A percentile compares a stretch with the other conserved stretches of the same genome.
Evolutionary conservation across 768 basidiomycete genomes (phyloP).

Genomic region (Sistotremastrum suecicum): DNA sequence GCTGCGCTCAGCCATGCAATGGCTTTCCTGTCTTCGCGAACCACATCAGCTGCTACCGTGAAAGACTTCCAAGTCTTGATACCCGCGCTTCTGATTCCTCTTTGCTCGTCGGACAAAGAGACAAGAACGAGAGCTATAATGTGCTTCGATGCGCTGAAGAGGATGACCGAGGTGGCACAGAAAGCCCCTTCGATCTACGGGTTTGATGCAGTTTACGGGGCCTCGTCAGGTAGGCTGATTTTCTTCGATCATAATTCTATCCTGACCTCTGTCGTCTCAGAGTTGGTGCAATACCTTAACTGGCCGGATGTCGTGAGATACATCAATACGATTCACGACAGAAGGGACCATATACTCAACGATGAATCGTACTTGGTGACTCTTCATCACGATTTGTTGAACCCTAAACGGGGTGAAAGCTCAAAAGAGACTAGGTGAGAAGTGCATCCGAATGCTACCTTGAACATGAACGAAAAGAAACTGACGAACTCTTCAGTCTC

Average conservation of each 20-base stretch:
- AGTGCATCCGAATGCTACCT: conserved; percentile 18
- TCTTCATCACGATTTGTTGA: conserved; percentile 41
- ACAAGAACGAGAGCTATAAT: conserved; percentile 40
- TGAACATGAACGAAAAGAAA: not conserved
- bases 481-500: conserved; percentile 4
- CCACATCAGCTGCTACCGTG: conserved; percentile 31
- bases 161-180: conserved; percentile 20
- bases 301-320: conserved; percentile 50
- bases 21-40: conserved; percentile 71
- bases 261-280: conserved; percentile 17
- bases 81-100: conserved; percentile 49
- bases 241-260: not conserved
- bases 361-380: conserved; percentile 43
- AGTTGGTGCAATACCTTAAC: conserved; percentile 52
- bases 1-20: conserved; percentile 61
- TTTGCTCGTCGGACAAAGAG: conserved; percentile 30
- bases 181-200: conserved; percentile 49
- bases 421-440: conserved; percentile 40
- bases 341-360: conserved; percentile 40
- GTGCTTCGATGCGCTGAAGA: conserved; percentile 35
- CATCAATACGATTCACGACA: conserved; percentile 32
- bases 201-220: conserved; percentile 61
- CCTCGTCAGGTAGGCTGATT: conserved; percentile 33
- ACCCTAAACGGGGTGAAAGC: conserved; percentile 26
- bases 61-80: conserved; percentile 70